Conservation (phyloP, 306 rosid species). For the Vicia villosa region DNA sequence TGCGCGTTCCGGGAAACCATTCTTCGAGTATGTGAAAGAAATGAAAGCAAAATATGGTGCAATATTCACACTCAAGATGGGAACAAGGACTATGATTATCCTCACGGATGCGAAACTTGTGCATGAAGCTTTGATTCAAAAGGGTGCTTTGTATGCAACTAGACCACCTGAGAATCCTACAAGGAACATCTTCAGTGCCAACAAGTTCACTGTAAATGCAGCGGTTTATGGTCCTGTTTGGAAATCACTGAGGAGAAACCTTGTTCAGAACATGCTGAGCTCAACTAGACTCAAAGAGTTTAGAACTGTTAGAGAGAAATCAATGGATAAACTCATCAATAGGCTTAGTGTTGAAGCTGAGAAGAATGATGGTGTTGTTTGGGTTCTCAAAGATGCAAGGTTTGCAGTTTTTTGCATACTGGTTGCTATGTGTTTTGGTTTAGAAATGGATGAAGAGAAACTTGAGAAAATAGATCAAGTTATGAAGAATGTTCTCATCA, state of each 20-base stretch:
- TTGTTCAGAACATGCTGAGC: conserved; percentile 97
- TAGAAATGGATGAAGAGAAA: conserved; percentile 77
- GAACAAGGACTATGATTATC: conserved; percentile 70
- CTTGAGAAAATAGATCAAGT: conserved; percentile 70
- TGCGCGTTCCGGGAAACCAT: conserved; percentile 67
- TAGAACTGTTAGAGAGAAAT: conserved; percentile 55
- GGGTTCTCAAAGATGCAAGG: conserved; percentile 71
- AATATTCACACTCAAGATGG: conserved; percentile 86
- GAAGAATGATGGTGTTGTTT: conserved; percentile 56
- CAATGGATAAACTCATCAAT: conserved; percentile 67
- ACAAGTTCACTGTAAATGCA: conserved; percentile 86
- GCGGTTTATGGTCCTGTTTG: conserved; percentile 77
- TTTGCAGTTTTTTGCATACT: conserved; percentile 83
- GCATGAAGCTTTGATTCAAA: conserved; percentile 75
- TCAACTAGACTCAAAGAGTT: conserved; percentile 72
- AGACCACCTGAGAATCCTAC: conserved; percentile 86
- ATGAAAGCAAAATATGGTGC: conserved; percentile 56
- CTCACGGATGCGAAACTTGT: conserved; percentile 60
- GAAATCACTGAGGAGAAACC: conserved; percentile 78
- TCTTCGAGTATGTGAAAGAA: conserved; percentile 56
- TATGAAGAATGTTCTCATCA: conserved; percentile 66
- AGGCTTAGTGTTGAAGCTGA: conserved; percentile 66
- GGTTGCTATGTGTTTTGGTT: conserved; percentile 81
- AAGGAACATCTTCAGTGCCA: conserved; percentile 72
- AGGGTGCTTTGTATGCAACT: conserved; percentile 60